Evolutionary conservation across 345 rosid species (phyloP).

Genomic region (Brassica napus): DNA sequence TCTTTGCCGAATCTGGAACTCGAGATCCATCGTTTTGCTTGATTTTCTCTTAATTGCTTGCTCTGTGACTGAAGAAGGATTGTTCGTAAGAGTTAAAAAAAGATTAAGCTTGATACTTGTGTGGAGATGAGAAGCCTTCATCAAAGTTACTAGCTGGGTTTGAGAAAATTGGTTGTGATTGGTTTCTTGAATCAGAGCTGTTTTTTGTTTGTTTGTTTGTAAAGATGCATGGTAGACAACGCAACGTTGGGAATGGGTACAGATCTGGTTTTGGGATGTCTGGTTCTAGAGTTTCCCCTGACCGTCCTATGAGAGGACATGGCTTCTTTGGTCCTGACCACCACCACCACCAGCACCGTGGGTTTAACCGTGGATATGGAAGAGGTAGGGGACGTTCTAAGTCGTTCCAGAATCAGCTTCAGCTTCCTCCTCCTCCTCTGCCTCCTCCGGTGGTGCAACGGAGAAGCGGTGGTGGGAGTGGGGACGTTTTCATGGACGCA

Average conservation of each 20-base stretch:
- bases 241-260: constrained; percentile 88
- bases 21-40: constrained; percentile 30
- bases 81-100: neutral
- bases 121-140: neutral
- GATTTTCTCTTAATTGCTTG: neutral
- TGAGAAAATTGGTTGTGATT: neutral
- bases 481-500: constrained; percentile 77
- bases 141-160: neutral
- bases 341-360: constrained; percentile 43
- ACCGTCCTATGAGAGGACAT: constrained; percentile 71
- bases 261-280: constrained; percentile 68
- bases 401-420: constrained; percentile 46
- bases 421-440: constrained; percentile 37
- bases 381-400: constrained; percentile 73
- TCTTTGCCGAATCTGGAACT: constrained; percentile 38
- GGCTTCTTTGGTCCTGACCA: constrained; percentile 72
- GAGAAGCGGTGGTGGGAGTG: constrained; percentile 41
- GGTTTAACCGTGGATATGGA: constrained; percentile 74
- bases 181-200: neutral
- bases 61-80: constrained; percentile 21
- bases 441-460: constrained; percentile 60
- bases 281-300: constrained; percentile 60
- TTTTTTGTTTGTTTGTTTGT: neutral
- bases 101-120: neutral
- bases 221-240: constrained; percentile 86